Evolutionary conservation across 129 eudicot species (phyloP).

Genomic region (carrot (Daucus carota)): DNA sequence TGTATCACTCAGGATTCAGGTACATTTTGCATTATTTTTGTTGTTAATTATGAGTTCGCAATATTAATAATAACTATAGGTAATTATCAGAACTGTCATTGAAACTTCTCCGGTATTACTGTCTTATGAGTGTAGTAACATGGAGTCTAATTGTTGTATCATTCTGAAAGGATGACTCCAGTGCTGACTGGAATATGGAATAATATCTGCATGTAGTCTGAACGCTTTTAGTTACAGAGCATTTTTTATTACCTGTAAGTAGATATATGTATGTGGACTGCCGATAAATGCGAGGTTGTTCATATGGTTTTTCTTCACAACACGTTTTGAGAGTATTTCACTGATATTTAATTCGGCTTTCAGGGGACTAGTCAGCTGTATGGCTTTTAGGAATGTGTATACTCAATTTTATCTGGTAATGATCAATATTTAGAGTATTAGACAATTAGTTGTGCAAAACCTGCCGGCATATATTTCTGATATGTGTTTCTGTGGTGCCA

Average conservation of each 20-base stretch:
- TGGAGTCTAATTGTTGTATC: background rate
- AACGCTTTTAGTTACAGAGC: background rate
- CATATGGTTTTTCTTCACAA: too few relatives aligned
- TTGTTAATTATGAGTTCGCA: background rate
- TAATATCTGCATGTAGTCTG: background rate
- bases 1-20: constrained; percentile 91
- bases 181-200: background rate
- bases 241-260: background rate
- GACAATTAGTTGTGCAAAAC: background rate
- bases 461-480: background rate
- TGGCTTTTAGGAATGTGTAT: background rate
- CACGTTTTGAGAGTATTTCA: background rate
- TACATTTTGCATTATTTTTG: constrained; percentile 3
- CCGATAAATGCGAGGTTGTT: background rate
- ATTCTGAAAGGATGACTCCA: background rate
- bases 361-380: background rate
- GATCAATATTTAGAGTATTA: background rate
- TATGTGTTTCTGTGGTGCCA: background rate
- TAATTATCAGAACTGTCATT: background rate
- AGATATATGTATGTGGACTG: background rate
- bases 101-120: background rate
- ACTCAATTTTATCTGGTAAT: background rate
- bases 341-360: background rate
- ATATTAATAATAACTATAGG: background rate
- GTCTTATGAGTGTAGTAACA: background rate